Evolutionary conservation across 495 filamentous ascomycete genomes (phyloP).

Genomic region (Staphylotrichum tortipilum): DNA sequence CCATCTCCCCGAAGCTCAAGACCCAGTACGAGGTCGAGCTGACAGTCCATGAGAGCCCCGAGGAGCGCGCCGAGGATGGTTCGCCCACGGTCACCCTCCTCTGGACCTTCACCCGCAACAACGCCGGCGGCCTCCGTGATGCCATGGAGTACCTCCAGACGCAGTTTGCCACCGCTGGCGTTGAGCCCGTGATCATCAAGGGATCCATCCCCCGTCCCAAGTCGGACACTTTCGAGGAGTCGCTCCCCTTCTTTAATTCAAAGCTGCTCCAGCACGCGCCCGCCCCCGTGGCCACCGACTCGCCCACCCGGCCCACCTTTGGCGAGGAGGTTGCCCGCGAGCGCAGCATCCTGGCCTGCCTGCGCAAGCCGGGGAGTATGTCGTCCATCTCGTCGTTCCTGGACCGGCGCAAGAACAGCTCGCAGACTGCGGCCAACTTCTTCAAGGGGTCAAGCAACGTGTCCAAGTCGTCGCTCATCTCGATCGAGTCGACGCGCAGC

Average conservation of each 20-base stretch:
- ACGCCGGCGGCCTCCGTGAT: conserved; percentile 89
- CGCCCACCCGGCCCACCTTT: conserved; percentile 70
- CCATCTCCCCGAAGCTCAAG: conserved; percentile 75
- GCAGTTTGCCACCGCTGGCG: conserved; percentile 70
- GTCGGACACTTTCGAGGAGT: conserved; percentile 97
- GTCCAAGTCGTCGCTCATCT: conserved; percentile 86
- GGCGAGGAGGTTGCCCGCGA: conserved; percentile 66
- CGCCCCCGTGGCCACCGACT: conserved; percentile 68
- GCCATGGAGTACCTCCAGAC: conserved; percentile 89
- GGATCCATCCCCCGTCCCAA: conserved; percentile 92
- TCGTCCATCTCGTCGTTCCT: conserved; percentile 88
- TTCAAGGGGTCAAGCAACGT: conserved; percentile 94
- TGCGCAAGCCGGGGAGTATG: conserved; percentile 83
- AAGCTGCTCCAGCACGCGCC: conserved; percentile 90
- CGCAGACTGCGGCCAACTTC: conserved; percentile 65
- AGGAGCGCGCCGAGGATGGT: conserved; percentile 47
- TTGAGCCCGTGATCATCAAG: conserved; percentile 78
- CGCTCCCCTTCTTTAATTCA: conserved; percentile 89
- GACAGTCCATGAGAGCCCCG: conserved; percentile 50
- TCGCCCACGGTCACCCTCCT: conserved; percentile 42
- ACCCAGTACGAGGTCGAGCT: conserved; percentile 85
- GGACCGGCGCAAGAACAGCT: conserved; percentile 86
- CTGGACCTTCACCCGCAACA: conserved; percentile 86
- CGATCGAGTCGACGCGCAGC: conserved; percentile 84
- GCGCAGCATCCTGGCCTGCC: conserved; percentile 72